Conservation (phyloP, 257 asterid genomes). For the Capsicum chinense region DNA sequence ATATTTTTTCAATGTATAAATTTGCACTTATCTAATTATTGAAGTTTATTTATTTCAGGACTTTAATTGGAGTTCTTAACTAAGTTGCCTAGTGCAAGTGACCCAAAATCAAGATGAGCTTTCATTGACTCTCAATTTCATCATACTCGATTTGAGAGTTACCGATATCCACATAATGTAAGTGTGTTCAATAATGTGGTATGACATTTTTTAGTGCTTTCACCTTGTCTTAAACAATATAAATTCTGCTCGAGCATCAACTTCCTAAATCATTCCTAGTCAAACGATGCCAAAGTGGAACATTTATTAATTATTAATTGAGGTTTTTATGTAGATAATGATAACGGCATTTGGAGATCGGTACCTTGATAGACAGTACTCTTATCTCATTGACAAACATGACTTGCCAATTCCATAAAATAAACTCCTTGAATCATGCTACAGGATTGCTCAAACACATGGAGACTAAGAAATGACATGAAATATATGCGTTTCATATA, state of each 20-base stretch:
- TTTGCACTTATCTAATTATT: neutral
- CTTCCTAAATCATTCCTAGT: too few species aligned
- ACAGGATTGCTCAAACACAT: too few species aligned
- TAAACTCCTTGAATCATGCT: too few species aligned
- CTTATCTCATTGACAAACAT: neutral
- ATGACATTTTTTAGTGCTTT: too few species aligned
- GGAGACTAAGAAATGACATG: too few species aligned
- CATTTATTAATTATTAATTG: neutral
- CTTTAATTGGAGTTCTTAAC: neutral
- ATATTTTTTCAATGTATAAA: neutral
- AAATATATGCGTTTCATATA: too few species aligned
- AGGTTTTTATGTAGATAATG: constrained; percentile 6
- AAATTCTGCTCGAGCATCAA: too few species aligned
- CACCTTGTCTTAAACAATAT: too few species aligned
- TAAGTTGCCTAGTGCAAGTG: neutral
- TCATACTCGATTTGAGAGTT: neutral
- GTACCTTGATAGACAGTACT: neutral
- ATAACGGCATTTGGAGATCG: constrained; percentile 7
- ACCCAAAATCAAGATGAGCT: constrained; percentile 7
- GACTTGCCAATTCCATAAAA: neutral
- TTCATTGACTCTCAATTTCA: constrained; percentile 20
- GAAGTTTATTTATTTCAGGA: neutral
- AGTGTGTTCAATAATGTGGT: neutral
- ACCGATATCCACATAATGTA: neutral
- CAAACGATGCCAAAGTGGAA: neutral